Evolutionary conservation across 106 monocot genomes (phyloP).

Genomic region (Agapanthus africanus): DNA sequence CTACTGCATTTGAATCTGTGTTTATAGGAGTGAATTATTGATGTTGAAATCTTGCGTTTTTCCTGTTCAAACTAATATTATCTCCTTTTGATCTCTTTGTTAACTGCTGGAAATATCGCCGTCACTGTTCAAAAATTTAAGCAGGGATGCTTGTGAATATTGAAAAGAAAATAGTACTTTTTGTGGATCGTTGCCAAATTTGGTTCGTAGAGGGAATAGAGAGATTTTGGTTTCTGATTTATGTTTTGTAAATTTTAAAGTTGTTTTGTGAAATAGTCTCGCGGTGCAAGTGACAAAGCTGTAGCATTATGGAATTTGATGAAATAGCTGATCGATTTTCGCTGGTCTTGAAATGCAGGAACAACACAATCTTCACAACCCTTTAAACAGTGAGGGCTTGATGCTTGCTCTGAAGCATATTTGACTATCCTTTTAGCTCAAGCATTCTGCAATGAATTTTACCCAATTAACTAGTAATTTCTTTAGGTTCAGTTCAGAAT

Average conservation of each 20-base stretch:
- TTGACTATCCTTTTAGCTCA: background rate
- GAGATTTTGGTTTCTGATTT: background rate
- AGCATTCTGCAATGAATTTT: background rate
- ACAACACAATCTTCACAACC: background rate
- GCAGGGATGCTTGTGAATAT: background rate
- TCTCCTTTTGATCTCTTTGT: background rate
- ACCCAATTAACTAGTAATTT: background rate
- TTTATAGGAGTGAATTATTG: background rate
- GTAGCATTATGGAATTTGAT: background rate
- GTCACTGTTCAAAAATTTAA: background rate
- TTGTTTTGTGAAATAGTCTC: background rate
- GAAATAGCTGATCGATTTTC: background rate
- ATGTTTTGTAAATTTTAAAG: too few relatives aligned
- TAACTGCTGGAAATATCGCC: background rate
- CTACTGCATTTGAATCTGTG: background rate
- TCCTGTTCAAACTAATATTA: background rate
- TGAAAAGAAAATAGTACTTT: too few relatives aligned
- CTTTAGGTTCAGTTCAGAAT: background rate
- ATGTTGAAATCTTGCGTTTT: background rate
- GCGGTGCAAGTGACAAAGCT: background rate
- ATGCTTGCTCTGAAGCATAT: background rate
- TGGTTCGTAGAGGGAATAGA: background rate
- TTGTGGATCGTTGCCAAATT: background rate
- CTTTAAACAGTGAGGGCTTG: background rate
- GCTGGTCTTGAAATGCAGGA: background rate